Conservation (phyloP, 2,329 filamentous ascomycete genomes). For the Botrytis tulipae region DNA sequence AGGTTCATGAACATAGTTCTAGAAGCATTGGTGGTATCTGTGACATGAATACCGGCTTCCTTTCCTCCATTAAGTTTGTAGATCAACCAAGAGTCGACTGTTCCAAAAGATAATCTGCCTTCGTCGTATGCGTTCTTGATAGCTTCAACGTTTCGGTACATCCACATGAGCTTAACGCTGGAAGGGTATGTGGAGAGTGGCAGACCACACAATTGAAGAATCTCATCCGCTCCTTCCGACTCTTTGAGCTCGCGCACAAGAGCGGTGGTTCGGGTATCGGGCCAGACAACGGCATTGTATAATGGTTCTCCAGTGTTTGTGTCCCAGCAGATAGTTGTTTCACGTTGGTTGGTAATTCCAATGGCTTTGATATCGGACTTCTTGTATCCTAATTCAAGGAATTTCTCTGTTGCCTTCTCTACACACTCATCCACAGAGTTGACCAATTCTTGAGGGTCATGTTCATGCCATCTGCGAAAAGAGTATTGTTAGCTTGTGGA, state of each 20-base stretch:
- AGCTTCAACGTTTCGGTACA: conserved; percentile 64
- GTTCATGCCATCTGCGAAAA: conserved; percentile 72
- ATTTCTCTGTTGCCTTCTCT: conserved; percentile 67
- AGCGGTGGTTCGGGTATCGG: conserved; percentile 72
- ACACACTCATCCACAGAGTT: conserved; percentile 73
- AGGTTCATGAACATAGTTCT: conserved; percentile 88
- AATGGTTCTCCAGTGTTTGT: conserved; percentile 71
- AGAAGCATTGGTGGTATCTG: conserved; percentile 79
- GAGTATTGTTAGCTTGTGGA: conserved; percentile 22
- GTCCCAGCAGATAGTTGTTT: conserved; percentile 81
- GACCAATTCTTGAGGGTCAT: conserved; percentile 74
- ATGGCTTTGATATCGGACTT: conserved; percentile 68
- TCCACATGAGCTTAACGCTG: conserved; percentile 74
- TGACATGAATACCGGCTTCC: conserved; percentile 65
- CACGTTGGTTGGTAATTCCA: conserved; percentile 64
- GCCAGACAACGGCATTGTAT: conserved; percentile 82
- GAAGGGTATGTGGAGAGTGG: conserved; percentile 82
- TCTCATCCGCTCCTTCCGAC: conserved; percentile 62
- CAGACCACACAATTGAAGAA: conserved; percentile 68
- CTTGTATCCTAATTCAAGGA: conserved; percentile 65
- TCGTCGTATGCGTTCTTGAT: conserved; percentile 71
- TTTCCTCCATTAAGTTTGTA: conserved; percentile 75
- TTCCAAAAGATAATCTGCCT: conserved; percentile 72
- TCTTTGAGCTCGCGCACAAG: conserved; percentile 71
- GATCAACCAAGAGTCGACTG: conserved; percentile 76